A percentile compares a stretch with the other conserved stretches of the same genome.
phyloP scores from a whole-genome alignment of 371 early-diverging fungal genomes.

The Rhizomucor pusillus region DNA sequence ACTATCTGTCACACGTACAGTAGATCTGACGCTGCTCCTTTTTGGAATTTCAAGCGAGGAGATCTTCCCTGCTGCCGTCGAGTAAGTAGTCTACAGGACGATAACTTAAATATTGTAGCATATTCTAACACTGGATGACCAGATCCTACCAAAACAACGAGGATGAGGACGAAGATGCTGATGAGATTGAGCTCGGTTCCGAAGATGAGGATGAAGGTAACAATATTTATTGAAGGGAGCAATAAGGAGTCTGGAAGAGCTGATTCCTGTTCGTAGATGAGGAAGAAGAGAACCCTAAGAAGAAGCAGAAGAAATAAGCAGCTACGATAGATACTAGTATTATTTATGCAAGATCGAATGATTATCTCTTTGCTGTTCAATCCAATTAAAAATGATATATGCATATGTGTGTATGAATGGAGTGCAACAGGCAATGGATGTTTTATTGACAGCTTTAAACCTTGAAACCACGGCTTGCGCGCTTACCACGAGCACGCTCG shows the following conservation, averaged over 20 bases:
- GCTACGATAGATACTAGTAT: background rate
- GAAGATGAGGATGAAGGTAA: constrained; percentile 17
- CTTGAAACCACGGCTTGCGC: constrained; percentile 95
- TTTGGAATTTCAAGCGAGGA: constrained; percentile 26
- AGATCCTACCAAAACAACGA: constrained; percentile 20
- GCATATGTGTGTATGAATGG: too few species aligned
- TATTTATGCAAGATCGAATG: too few species aligned
- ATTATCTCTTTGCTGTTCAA: too few species aligned
- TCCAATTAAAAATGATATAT: too few species aligned
- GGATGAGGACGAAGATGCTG: constrained; percentile 25
- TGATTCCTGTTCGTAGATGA: background rate
- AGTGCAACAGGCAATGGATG: too few species aligned
- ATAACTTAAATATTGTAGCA: background rate
- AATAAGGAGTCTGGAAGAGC: background rate
- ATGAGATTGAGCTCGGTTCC: constrained; percentile 38
- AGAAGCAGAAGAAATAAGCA: background rate
- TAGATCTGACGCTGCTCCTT: constrained; percentile 1
- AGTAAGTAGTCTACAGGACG: constrained; percentile 12
- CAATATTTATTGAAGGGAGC: background rate
- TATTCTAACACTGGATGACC: background rate
- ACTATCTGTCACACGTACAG: background rate
- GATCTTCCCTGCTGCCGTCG: constrained; percentile 37
- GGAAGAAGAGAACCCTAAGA: background rate
- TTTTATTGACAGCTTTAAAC: constrained; percentile 44
- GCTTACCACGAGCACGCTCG: constrained; percentile 98